Evolutionary conservation across 192 early-diverging fungal genomes (phyloP), one percentile per base, ranked within the genome.

Genomic region (Coemansia sp.): DNA sequence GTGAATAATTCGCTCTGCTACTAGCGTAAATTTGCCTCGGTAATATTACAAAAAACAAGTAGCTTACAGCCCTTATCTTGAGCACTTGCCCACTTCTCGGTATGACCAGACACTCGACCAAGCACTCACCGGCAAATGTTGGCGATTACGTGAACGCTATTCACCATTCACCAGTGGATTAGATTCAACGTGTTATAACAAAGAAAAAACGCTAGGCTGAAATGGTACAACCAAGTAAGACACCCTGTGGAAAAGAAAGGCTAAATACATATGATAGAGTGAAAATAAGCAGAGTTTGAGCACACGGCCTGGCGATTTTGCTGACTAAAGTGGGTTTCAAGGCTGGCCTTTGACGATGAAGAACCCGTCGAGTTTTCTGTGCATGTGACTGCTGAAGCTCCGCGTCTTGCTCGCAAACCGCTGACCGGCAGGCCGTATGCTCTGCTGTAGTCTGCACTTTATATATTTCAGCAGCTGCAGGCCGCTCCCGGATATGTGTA

Each of bases 301-400:
- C 29, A 32, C 29, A 32, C 3, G 29, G 29, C 29, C 29, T 32
- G 29, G 2, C 29, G 29, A 32, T 7, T 32, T 32, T 32, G 29
- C 29, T 32, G 29, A 32, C 29, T n/a, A n/a, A n/a, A n/a, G n/a
- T n/a, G n/a, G n/a, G n/a, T n/a, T n/a, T 50, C 26, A 50, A n/a
- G 46, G 46, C 19, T 50, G 22, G 26, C 46, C 46, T 27, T 60
- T 67, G 21, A 22, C 58, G 11, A 74, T 62, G 35, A 80, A 80
- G 32, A 80, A 80, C 4, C 32, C 61, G 18, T 74, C 76, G 18
- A 74, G 8, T 34, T 63, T 80, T 40, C 34, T 42, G 27, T 33
- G 53, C 11, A 79, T 35, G 18, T 59, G 70, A 32, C 44, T 34
- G 32, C 62, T 73, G 0, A 73, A n/a, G 10, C 40, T 17, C 32